A percentile compares a stretch with the other conserved stretches of the same genome.
phyloP scores from a whole-genome alignment of 2,329 filamentous ascomycete species.

The Scedosporium boydii region DNA sequence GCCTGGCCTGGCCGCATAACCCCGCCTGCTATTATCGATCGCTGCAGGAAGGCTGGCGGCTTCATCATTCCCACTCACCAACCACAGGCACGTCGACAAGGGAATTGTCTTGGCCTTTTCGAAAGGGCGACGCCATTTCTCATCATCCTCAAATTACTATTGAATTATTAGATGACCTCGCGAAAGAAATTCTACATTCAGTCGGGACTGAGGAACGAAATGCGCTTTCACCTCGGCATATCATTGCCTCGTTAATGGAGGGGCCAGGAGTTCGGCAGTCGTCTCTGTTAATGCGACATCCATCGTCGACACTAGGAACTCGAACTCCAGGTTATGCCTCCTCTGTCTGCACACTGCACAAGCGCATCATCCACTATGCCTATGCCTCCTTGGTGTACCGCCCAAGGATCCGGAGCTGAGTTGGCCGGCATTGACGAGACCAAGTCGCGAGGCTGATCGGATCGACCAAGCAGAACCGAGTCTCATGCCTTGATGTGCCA shows the following conservation, averaged over 20 bases:
- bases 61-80: no score
- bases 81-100: no score
- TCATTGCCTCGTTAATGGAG: not conserved
- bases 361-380: not conserved
- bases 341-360: no score
- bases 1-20: no score
- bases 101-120: no score
- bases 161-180: no score
- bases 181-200: not conserved
- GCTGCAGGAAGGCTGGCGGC: no score
- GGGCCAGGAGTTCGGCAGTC: not conserved
- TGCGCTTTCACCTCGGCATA: not conserved
- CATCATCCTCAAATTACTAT: no score
- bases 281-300: not conserved
- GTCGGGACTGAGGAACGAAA: not conserved
- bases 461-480: conserved; percentile 1
- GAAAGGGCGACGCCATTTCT: no score
- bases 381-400: not conserved
- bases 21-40: no score
- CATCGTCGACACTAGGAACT: no score
- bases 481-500: not conserved
- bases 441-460: not conserved
- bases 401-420: not conserved
- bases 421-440: not conserved
- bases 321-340: no score